Conservation (phyloP, 2,329 filamentous ascomycete genomes). For the Raffaelea arxii region DNA sequence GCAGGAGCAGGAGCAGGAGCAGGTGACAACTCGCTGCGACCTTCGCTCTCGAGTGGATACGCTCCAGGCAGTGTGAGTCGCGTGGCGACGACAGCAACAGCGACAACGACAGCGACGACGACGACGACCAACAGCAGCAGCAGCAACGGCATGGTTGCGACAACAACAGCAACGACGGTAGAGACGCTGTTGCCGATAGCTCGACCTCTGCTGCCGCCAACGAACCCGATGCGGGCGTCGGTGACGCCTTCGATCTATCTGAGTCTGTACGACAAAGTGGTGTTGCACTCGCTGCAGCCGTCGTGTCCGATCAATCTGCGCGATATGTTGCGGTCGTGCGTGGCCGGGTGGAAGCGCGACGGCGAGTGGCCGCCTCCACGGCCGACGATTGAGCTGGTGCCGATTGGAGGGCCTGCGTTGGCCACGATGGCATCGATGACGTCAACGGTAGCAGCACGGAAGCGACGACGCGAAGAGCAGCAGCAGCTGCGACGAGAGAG, state of each 20-base stretch:
- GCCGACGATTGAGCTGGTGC: not conserved
- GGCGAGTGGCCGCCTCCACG: constrained; percentile 86
- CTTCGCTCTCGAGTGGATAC: not conserved
- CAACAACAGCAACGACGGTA: constrained; percentile 33
- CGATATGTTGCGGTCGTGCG: constrained; percentile 71
- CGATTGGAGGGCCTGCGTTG: not conserved
- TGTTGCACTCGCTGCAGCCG: constrained; percentile 69
- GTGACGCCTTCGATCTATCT: constrained; percentile 67
- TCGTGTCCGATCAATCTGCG: constrained; percentile 79
- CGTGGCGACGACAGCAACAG: constrained; percentile 6
- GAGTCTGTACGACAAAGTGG: constrained; percentile 82
- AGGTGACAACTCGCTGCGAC: not conserved
- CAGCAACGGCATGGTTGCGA: constrained; percentile 5
- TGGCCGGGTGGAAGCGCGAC: constrained; percentile 85
- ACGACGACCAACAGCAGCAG: not conserved
- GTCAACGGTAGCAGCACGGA: not conserved
- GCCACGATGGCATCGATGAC: not conserved
- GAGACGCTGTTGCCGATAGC: constrained; percentile 62
- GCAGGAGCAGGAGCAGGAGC: constrained; percentile 20
- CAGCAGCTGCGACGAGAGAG: not conserved
- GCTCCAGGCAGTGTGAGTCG: not conserved
- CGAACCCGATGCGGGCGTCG: constrained; percentile 66
- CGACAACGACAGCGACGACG: constrained; percentile 33
- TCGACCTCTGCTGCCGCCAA: constrained; percentile 59
- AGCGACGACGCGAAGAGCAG: constrained; percentile 3